Evolutionary conservation across 495 filamentous ascomycete species (phyloP).

Genomic region (Glarea lozoyensis): DNA sequence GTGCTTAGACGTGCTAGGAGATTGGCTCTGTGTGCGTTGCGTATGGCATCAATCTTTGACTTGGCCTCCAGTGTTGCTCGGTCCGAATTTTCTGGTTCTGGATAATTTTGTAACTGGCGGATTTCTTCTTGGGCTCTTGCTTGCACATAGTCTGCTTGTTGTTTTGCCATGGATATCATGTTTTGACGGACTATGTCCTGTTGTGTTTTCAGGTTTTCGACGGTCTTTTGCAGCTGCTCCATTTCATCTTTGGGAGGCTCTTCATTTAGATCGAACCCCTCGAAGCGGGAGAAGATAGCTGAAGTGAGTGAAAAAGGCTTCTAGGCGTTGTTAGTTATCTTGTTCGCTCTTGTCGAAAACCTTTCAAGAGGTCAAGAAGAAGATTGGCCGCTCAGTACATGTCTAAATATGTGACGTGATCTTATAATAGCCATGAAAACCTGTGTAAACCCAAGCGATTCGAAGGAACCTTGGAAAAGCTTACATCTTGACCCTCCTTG

Average conservation of each 20-base stretch:
- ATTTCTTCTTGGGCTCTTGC: slow-evolving; percentile 9
- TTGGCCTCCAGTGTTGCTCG: not conserved
- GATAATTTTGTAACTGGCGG: not conserved
- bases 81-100: not conserved
- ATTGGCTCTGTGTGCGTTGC: not conserved
- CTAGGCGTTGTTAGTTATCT: not conserved
- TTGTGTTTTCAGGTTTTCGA: slow-evolving; percentile 34
- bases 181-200: slow-evolving; percentile 30
- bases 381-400: not conserved
- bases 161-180: slow-evolving; percentile 31
- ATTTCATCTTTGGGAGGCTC: slow-evolving; percentile 21
- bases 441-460: not conserved
- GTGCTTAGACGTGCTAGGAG: slow-evolving; percentile 6
- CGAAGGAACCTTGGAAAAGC: too few relatives aligned
- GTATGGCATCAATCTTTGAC: not conserved
- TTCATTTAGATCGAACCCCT: slow-evolving; percentile 22
- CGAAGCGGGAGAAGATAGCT: slow-evolving; percentile 35
- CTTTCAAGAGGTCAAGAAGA: not conserved
- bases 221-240: slow-evolving; percentile 24
- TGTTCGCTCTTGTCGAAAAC: not conserved
- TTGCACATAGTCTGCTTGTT: slow-evolving; percentile 21
- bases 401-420: not conserved
- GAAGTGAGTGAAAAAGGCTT: slow-evolving; percentile 24
- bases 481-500: too few relatives aligned
- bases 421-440: not conserved